Base-by-base conservation (phyloP, 1,284 basidiomycete species). In the Ceratobasidium sp. region DNA sequence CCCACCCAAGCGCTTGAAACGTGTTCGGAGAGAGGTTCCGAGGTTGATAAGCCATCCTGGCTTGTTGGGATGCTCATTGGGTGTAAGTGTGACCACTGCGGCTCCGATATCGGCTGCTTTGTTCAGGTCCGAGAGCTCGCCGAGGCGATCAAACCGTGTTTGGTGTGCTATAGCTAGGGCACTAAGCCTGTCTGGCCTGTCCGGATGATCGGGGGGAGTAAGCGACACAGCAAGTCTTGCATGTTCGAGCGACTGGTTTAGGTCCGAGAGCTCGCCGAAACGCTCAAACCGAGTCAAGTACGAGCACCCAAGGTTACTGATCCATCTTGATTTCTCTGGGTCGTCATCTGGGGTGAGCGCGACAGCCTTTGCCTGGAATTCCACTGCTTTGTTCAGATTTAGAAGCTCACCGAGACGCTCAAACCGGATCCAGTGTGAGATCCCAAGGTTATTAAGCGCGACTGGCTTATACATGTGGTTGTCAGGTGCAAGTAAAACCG, bases 301-400 rank as follows among this genome's bases (percentile, higher is more conserved):
- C 15, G 32, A 27, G 8, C 13, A 25, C 7, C 58, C 58, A 15
- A 62, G 58, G 27, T 22, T 47, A 27, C 27, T 62, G 12, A 62
- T 10, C 5, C 43, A 20, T 17, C 10, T n/a, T 2, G 43, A 10
- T 13, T 5, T 15, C 32, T 38, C 45, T 20, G 25, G 6, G n/a
- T 62, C 31, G 15, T 35, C 58, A 7, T 25, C 32, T 5, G 43
- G 45, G 15, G 58, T 50, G 25, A n/a, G 47, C 10, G 32, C n/a
- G 3, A 62, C 45, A 0, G 45, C 58, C 42, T 60, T 38, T 5
- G 12, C 22, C 27, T 5, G n/a, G n/a, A 15, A 20, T 20, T 43
- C 40, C 10, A 60, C 32, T n/a, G 58, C 58, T 29, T 32, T 31
- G 15, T 50, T 32, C n/a, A 62, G n/a, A 32, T 49, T 31, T 50